These are phyloP conservation scores for Pleurotus sapidus DNA, from an alignment of 768 basidiomycete species.

Conservation along the genomic window DNA sequence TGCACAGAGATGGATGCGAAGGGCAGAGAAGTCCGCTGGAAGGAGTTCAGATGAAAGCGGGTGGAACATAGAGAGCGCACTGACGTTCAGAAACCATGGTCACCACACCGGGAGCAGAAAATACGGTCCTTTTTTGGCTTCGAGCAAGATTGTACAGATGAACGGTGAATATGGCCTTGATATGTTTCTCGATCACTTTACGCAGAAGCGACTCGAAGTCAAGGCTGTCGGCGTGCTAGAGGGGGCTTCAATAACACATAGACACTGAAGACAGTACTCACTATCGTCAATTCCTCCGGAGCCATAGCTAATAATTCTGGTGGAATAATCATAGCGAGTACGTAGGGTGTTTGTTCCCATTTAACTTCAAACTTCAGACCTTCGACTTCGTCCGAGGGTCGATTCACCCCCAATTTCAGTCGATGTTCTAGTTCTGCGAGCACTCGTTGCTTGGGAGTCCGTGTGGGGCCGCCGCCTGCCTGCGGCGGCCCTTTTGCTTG, in stretches of 20 bases:
- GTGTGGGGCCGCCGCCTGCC: conserved; percentile 41
- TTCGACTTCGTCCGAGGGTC: conserved; percentile 76
- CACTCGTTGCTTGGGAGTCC: conserved; percentile 51
- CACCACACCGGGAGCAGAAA: conserved; percentile 61
- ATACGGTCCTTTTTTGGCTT: conserved; percentile 49
- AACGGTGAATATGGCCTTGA: conserved; percentile 53
- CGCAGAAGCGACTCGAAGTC: conserved; percentile 73
- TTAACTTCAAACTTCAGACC: conserved; percentile 61
- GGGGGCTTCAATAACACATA: neutral
- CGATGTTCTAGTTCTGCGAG: conserved; percentile 62
- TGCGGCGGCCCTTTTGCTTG: conserved; percentile 40
- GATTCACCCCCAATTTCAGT: conserved; percentile 51
- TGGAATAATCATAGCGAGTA: conserved; percentile 59
- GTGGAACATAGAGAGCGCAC: conserved; percentile 9
- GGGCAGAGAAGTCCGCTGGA: conserved; percentile 46
- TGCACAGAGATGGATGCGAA: conserved; percentile 70
- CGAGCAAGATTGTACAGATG: conserved; percentile 56
- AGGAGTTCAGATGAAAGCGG: neutral
- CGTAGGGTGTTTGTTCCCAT: conserved; percentile 75
- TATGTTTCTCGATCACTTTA: conserved; percentile 63
- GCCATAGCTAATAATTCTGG: conserved; percentile 42
- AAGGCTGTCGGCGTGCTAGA: conserved; percentile 60
- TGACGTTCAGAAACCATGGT: conserved; percentile 54
- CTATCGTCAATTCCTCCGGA: conserved; percentile 48
- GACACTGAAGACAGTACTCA: conserved; percentile 32